A percentile compares a stretch with the other conserved stretches of the same genome.
Evolutionary conservation across 345 rosid genomes (phyloP).

Genomic region (Noccaea caerulescens): DNA sequence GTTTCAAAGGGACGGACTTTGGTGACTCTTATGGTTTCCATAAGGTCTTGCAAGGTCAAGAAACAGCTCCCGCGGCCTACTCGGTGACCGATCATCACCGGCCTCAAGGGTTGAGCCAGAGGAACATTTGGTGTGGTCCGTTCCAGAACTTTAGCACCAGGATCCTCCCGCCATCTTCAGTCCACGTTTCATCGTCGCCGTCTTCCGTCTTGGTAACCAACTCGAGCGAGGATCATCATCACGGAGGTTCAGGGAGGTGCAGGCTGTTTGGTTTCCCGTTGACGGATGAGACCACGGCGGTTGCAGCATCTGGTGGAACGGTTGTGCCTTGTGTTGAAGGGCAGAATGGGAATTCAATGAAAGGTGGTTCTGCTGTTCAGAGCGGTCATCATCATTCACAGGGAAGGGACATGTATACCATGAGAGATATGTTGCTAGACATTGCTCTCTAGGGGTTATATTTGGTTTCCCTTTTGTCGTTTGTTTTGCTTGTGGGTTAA

Average conservation of each 20-base stretch:
- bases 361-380: slow-evolving; percentile 50
- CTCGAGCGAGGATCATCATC: slow-evolving; percentile 23
- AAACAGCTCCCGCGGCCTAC: slow-evolving; percentile 55
- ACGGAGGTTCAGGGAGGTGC: slow-evolving; percentile 59
- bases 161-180: slow-evolving; percentile 45
- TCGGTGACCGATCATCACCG: slow-evolving; percentile 50
- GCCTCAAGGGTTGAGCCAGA: slow-evolving; percentile 48
- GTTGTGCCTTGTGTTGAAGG: slow-evolving; percentile 58
- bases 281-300: slow-evolving; percentile 61
- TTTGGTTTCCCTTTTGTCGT: slow-evolving; percentile 2
- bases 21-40: slow-evolving; percentile 70
- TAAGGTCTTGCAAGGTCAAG: slow-evolving; percentile 99
- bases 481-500: slow-evolving; percentile 30
- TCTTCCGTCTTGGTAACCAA: slow-evolving; percentile 68
- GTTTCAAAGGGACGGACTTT: slow-evolving; percentile 59
- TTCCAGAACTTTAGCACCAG: slow-evolving; percentile 50
- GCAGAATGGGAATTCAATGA: slow-evolving; percentile 48
- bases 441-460: slow-evolving; percentile 46
- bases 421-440: slow-evolving; percentile 53
- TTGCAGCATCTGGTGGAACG: slow-evolving; percentile 7
- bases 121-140: slow-evolving; percentile 61
- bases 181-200: slow-evolving; percentile 74
- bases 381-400: slow-evolving; percentile 64
- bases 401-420: slow-evolving; percentile 60
- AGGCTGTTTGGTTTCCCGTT: slow-evolving; percentile 92